Conservation (phyloP, 306 rosid species). For the Malus domestica region ASM211411v1 NC_041789.1:15349001-15349500, state of each 20-base stretch:
- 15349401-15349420: slow-evolving; percentile 18
- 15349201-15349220: rapidly evolving
- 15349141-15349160: background rate
- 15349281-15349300: too few relatives aligned
- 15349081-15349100: too few relatives aligned
- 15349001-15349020: background rate
- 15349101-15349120: too few relatives aligned
- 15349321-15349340: slow-evolving; percentile 24
- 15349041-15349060: background rate
- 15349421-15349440: background rate
- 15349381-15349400: slow-evolving; percentile 6
- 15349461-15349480: background rate
- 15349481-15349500: too few relatives aligned
- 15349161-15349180: background rate
- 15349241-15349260: too few relatives aligned
- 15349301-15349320: background rate
- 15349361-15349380: slow-evolving; percentile 26
- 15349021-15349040: background rate
- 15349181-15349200: too few relatives aligned
- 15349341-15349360: slow-evolving; percentile 51
- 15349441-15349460: background rate
- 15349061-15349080: background rate
- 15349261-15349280: too few relatives aligned
- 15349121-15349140: background rate
- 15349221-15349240: too few relatives aligned